These are phyloP conservation scores for Aphanomyces astaci DNA, from an alignment of 352 stramenopile genomes.

Conservation along the genomic window DNA sequence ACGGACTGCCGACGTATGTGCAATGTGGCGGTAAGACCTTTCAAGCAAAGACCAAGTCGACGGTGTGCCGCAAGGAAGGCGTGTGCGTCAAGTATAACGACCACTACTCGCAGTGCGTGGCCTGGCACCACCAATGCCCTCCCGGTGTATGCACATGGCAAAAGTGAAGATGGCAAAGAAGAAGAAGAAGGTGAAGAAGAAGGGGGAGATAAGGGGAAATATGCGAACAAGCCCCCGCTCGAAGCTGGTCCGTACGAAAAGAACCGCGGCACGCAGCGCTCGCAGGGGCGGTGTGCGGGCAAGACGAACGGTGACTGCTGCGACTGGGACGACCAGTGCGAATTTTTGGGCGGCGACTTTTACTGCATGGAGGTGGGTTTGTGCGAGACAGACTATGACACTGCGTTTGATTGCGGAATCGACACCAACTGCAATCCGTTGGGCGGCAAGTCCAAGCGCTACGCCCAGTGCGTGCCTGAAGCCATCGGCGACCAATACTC, in stretches of 20 bases:
- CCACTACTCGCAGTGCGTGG: neutral
- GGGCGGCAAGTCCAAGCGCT: too few species aligned
- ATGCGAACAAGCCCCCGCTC: neutral
- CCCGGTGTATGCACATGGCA: too few species aligned
- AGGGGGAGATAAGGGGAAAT: neutral
- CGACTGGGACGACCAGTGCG: neutral
- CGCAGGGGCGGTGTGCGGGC: neutral
- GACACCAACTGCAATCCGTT: too few species aligned
- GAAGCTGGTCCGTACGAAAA: neutral
- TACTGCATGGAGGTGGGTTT: too few species aligned
- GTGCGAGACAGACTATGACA: too few species aligned
- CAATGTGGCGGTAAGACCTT: conserved; percentile 7
- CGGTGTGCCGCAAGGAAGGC: neutral
- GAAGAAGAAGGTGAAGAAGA: neutral
- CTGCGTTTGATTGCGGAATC: too few species aligned
- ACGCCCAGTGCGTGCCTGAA: too few species aligned
- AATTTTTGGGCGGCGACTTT: too few species aligned
- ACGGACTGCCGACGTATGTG: neutral
- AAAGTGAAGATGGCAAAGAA: too few species aligned
- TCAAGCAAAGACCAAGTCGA: neutral
- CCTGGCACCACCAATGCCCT: neutral
- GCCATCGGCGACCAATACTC: too few species aligned
- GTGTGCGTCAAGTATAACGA: neutral
- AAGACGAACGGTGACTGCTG: neutral
- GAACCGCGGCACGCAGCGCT: neutral